Conservation (phyloP, 306 rosid genomes). For the Gastrolobium bilobum region DNA sequence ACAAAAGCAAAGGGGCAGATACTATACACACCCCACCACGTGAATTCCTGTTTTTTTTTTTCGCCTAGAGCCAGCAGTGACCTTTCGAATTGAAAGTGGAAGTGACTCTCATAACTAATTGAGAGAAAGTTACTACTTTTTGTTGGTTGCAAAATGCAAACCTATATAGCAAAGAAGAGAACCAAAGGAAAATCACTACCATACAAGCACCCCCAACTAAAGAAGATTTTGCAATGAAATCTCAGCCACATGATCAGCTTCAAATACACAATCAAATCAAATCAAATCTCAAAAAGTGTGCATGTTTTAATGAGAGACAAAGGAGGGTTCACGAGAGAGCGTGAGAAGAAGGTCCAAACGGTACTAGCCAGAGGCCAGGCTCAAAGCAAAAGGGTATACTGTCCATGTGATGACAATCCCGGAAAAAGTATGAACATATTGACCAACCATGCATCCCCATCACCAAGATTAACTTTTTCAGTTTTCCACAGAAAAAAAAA, state of each 20-base stretch:
- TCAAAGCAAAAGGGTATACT: constrained; percentile 53
- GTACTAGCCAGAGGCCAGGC: constrained; percentile 32
- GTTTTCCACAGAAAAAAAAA: not conserved
- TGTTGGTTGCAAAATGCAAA: constrained; percentile 14
- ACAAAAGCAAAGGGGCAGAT: constrained; percentile 50
- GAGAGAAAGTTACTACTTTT: constrained; percentile 48
- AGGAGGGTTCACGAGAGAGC: constrained; percentile 52
- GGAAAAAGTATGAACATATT: constrained; percentile 55
- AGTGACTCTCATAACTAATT: constrained; percentile 49
- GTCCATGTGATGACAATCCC: constrained; percentile 48
- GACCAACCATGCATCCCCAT: constrained; percentile 44
- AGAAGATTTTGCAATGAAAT: not conserved
- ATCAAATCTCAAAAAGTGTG: constrained; percentile 45
- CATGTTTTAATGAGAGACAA: constrained; percentile 39
- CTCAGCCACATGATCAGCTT: constrained; percentile 27
- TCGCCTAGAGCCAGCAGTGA: constrained; percentile 56
- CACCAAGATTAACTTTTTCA: constrained; percentile 14
- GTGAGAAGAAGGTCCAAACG: constrained; percentile 43
- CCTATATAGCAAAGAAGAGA: constrained; percentile 11
- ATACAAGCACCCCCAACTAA: constrained; percentile 14
- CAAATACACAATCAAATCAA: constrained; percentile 35
- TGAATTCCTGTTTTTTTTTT: constrained; percentile 60
- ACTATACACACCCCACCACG: constrained; percentile 67
- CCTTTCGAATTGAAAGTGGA: constrained; percentile 50
- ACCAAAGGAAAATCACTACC: constrained; percentile 25